Evolutionary conservation across 768 basidiomycete genomes (phyloP).

Genomic region (Hemileccinum rubropunctum): DNA sequence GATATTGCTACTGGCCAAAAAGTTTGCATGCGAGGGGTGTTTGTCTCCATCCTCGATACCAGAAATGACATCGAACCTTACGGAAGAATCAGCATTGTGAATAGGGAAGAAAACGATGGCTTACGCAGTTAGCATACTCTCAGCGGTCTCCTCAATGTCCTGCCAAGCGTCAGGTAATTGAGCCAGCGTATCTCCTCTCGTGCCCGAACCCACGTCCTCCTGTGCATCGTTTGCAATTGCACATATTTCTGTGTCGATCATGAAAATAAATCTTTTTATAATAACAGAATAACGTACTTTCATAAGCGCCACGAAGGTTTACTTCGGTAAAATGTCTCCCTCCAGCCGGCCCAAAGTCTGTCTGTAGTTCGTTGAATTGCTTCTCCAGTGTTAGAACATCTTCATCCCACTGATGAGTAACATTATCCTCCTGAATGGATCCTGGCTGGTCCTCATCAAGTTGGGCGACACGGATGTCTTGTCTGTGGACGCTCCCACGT

Average conservation of each 20-base stretch:
- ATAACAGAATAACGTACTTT: conserved; percentile 41
- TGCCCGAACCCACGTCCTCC: conserved; percentile 36
- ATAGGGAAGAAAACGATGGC: conserved; percentile 7
- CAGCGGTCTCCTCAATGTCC: conserved; percentile 42
- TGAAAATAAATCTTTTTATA: conserved; percentile 11
- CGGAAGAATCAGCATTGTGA: neutral
- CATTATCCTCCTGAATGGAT: neutral
- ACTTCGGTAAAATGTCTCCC: conserved; percentile 43
- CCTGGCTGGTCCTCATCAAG: conserved; percentile 12
- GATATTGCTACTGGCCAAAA: conserved; percentile 53
- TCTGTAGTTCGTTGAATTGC: conserved; percentile 21
- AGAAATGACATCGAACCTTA: conserved; percentile 63
- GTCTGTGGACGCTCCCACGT: conserved; percentile 43
- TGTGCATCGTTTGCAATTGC: conserved; percentile 23
- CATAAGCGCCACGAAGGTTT: conserved; percentile 52
- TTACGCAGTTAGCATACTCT: conserved; percentile 64
- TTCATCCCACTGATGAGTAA: conserved; percentile 36
- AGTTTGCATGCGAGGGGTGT: conserved; percentile 47
- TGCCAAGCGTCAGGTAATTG: conserved; percentile 57
- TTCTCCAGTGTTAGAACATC: conserved; percentile 39
- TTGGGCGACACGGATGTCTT: conserved; percentile 34
- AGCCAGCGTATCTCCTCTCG: conserved; percentile 49
- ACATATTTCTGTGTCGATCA: conserved; percentile 39
- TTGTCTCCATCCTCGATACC: conserved; percentile 49
- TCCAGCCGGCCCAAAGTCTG: conserved; percentile 45